Evolutionary conservation across 768 basidiomycete species (phyloP).

Genomic region (Phylloporus rhodoxanthus): DNA sequence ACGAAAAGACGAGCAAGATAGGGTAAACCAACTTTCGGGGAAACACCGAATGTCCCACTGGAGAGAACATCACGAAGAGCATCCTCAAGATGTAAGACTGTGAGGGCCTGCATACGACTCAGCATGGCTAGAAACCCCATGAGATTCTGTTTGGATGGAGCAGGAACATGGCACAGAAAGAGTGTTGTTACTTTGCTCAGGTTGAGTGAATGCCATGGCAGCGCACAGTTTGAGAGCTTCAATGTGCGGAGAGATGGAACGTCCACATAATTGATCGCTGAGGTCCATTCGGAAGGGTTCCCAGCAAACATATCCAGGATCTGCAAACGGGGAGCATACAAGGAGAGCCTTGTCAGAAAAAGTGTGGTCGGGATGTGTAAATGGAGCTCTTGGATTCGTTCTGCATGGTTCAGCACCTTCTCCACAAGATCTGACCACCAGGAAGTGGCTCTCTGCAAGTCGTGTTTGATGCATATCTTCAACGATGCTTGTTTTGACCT

Average conservation of each 20-base stretch:
- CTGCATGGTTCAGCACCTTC: no score
- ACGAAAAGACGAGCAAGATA: neutral
- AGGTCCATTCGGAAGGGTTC: neutral
- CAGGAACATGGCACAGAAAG: neutral
- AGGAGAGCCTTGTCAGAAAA: no score
- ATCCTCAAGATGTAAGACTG: slow-evolving; percentile 31
- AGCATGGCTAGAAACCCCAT: slow-evolving; percentile 30
- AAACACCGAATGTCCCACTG: neutral
- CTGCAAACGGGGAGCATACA: no score
- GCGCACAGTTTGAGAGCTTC: neutral
- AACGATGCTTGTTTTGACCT: no score
- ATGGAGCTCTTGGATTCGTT: no score
- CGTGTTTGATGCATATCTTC: no score
- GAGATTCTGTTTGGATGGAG: slow-evolving; percentile 17
- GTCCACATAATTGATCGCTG: neutral
- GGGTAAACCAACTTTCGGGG: neutral
- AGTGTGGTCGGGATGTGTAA: no score
- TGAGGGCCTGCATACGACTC: slow-evolving; percentile 27
- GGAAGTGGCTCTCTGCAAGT: no score
- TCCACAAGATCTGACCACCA: no score
- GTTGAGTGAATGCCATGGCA: neutral
- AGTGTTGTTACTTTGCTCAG: neutral
- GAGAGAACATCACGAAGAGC: slow-evolving; percentile 17
- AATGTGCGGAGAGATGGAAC: neutral
- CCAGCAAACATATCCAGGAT: neutral